Conservation (phyloP, 345 rosid species). For the Noccaea bulbosa region DNA sequence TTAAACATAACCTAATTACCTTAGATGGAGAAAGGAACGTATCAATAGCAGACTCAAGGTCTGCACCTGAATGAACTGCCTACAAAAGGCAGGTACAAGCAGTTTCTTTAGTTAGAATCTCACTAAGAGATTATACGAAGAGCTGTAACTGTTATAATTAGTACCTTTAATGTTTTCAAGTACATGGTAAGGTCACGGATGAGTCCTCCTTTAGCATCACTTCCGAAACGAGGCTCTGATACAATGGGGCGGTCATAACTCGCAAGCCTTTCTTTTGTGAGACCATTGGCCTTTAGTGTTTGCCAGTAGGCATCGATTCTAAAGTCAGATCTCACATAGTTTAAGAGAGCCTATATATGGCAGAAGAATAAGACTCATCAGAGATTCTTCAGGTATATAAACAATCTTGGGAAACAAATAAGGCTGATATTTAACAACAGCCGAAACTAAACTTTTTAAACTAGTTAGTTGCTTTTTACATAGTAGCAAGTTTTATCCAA, state of each 20-base stretch:
- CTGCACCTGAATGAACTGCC: conserved; percentile 99
- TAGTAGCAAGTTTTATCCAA: conserved; percentile 12
- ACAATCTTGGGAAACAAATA: background rate
- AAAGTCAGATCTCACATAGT: conserved; percentile 71
- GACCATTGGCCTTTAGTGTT: conserved; percentile 85
- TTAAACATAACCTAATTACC: conserved; percentile 27
- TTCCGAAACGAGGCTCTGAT: conserved; percentile 79
- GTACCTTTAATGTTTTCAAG: conserved; percentile 93
- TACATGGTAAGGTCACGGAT: conserved; percentile 87
- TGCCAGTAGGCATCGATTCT: conserved; percentile 84
- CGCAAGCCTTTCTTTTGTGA: conserved; percentile 85
- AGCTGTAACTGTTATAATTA: background rate
- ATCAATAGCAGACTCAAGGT: conserved; percentile 91
- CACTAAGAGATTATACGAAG: background rate
- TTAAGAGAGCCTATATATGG: conserved; percentile 78
- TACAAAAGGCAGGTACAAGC: conserved; percentile 40
- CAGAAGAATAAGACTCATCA: conserved; percentile 32
- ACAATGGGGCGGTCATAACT: conserved; percentile 93
- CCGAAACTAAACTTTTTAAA: conserved; percentile 20
- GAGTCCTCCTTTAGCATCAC: conserved; percentile 81
- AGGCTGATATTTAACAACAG: conserved; percentile 17
- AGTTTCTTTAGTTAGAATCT: conserved; percentile 16
- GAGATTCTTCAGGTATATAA: conserved; percentile 21
- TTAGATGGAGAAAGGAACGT: conserved; percentile 48
- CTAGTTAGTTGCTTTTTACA: conserved; percentile 14